Evolutionary conservation across 2,329 filamentous ascomycete species (phyloP).

Genomic region (Fusarium luffae): DNA sequence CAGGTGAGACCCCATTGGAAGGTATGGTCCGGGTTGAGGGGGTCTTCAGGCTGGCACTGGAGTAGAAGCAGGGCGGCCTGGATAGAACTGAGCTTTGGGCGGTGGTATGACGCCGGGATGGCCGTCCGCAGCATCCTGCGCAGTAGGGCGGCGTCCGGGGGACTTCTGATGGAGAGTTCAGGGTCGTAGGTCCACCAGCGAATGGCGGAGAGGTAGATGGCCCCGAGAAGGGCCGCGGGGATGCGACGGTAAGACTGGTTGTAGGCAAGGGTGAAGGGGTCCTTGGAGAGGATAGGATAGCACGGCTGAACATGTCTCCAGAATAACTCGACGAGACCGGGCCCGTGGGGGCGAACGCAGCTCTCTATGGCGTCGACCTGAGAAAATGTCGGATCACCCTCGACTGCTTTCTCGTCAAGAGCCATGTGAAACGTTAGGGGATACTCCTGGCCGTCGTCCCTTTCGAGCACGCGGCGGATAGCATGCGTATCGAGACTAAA

Average conservation of each 20-base stretch:
- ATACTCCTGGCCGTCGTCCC: slow-evolving; percentile 53
- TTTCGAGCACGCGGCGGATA: slow-evolving; percentile 67
- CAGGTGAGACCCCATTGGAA: slow-evolving; percentile 54
- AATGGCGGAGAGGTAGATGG: slow-evolving; percentile 65
- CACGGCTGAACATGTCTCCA: slow-evolving; percentile 67
- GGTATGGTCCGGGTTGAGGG: slow-evolving; percentile 50
- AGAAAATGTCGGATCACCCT: slow-evolving; percentile 40
- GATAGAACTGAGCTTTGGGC: slow-evolving; percentile 47
- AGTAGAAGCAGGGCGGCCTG: slow-evolving; percentile 46
- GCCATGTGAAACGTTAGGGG: slow-evolving; percentile 50
- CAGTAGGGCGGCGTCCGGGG: slow-evolving; percentile 42
- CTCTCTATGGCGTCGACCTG: slow-evolving; percentile 62
- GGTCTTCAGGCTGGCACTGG: slow-evolving; percentile 48
- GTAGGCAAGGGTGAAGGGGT: slow-evolving; percentile 65
- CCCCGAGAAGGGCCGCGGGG: slow-evolving; percentile 63
- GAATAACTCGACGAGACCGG: slow-evolving; percentile 69
- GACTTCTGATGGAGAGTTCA: slow-evolving; percentile 45
- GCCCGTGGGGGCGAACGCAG: slow-evolving; percentile 68
- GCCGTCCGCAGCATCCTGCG: slow-evolving; percentile 42
- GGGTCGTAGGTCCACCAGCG: slow-evolving; percentile 64
- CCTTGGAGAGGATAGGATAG: slow-evolving; percentile 65
- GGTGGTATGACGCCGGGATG: slow-evolving; percentile 46
- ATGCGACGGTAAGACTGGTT: slow-evolving; percentile 62
- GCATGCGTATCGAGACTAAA: slow-evolving; percentile 68
- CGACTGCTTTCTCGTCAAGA: slow-evolving; percentile 47